Evolutionary conservation across 148 eudicot genomes (phyloP), one percentile per base, ranked within the genome.

Genomic region (Heliamphora exappendiculata): DNA sequence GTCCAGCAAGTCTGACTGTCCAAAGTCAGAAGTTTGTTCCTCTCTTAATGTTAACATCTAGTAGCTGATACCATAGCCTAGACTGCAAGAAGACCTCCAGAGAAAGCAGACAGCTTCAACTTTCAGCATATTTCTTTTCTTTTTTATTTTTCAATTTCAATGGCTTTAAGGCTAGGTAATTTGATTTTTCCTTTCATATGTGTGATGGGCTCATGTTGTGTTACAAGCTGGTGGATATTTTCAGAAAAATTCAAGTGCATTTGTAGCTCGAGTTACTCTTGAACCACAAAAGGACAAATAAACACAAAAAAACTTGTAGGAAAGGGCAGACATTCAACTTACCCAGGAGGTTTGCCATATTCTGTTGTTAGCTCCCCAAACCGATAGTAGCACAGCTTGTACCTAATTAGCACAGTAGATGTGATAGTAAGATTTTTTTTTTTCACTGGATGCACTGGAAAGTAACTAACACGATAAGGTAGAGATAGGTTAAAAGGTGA

Each of bases 361-460:
- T 95, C 98, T 31, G 98, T 95, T 28, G 87, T 93, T 85, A 95
- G 81, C 87, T 95, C 98, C 75, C 98, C 98, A 81, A 95, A 95
- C 62, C 97, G 97, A 75, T 95, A 95, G 66, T 95, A 95, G 39
- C 85, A 91, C 45, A 95, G 84, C 86, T 95, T 95, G 85, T 95
- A 95, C 98, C 98, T 95, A 77, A 84, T 82, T 66, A 62, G 58
- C 78, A 82, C 34, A 69, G 31, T 12, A 77, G 36, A 17, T 26
- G 36, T 34, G 28, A 73, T 28, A 71, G n/a, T 76, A 68, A 81
- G 66, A 75, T 79, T 36, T 57, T 72, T 31, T 57, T 59, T 45
- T 51, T 33, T 20, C 67, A 24, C 28, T 55, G 19, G 14, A 24
- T 44, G 60, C 58, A 78, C 45, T 62, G 47, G 20, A 17, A 33